Evolutionary conservation across 768 basidiomycete species (phyloP), one percentile per base, ranked within the genome.

Genomic region (Lanmaoa rubissima): DNA sequence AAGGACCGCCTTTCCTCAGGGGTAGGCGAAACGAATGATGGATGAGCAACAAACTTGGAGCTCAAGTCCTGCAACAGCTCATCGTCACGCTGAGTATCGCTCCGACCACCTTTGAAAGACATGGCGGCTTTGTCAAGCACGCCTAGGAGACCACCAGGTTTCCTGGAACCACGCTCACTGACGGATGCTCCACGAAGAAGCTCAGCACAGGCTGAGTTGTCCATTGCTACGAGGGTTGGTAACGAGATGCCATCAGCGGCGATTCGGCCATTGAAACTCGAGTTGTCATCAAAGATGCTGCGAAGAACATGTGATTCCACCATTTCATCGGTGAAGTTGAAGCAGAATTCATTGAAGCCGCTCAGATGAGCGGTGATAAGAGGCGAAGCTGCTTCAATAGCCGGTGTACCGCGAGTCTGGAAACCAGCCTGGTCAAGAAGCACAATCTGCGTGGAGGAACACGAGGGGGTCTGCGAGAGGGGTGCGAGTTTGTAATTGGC

Each of bases 111-210:
- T 59, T 78, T 78, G 67, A 73, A 77, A 21, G 79, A 76, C 21
- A 76, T 72, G 50, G 75, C 75, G 0, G 82, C 79, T 66, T 82
- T 84, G 69, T 75, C 75, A 54, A 87, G 69, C 43, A 77, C 69
- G 19, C 83, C 86, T 3, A 86, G 64, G 35, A 88, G 57, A 6
- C 87, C 86, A n/a, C 75, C 79, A 4, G 84, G 83, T 66, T 83
- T 81, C 59, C 73, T 68, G 56, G 79, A 76, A 21, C 74, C 73
- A 39, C 76, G 74, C 36, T 82, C 78, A 40, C 72, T 76, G 24
- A 79, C 61, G 46, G 75, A 69, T 0, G 78, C 76, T 28, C 86
- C 86, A 31, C 85, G 79, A 24, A 88, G 74, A 48, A 88, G 71
- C 62, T 86, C 84, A 39, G 78, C 70, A 58, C 84, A 82, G 0